A percentile compares a stretch with the other conserved stretches of the same genome.
phyloP scores from a whole-genome alignment of 371 early-diverging fungal species.

The Polyrhizophydium stewartii region DNA sequence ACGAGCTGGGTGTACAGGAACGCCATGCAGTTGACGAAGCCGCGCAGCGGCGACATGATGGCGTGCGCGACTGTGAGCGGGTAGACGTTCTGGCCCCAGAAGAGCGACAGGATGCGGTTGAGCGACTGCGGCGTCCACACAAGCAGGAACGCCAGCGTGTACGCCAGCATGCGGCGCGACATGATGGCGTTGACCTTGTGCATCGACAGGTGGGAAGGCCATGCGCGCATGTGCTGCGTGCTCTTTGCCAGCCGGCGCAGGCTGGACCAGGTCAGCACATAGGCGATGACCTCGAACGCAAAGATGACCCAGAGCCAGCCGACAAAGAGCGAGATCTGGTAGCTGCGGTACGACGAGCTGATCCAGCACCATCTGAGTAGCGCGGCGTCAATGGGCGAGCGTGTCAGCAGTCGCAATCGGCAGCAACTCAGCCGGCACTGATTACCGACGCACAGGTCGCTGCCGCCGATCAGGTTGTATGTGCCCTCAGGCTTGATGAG shows the following conservation, averaged over 20 bases:
- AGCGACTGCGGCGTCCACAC: not conserved
- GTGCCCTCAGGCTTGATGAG: too few relatives aligned
- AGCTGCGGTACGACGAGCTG: not conserved
- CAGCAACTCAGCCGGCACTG: too few relatives aligned
- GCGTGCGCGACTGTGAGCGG: not conserved
- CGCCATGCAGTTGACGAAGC: not conserved
- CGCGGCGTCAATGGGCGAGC: too few relatives aligned
- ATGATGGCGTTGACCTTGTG: not conserved
- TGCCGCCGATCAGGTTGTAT: not conserved
- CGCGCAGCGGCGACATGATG: constrained; percentile 1
- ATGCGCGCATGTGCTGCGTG: too few relatives aligned
- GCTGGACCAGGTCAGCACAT: not conserved
- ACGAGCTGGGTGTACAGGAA: constrained; percentile 2
- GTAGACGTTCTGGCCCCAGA: not conserved
- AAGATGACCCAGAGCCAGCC: not conserved
- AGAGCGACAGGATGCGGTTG: not conserved
- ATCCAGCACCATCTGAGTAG: too few relatives aligned
- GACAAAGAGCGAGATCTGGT: not conserved
- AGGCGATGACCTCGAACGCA: not conserved
- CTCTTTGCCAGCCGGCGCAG: too few relatives aligned
- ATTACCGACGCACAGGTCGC: not conserved
- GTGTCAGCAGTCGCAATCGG: too few relatives aligned
- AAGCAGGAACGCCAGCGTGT: not conserved
- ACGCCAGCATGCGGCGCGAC: not conserved
- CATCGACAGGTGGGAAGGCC: too few relatives aligned